These are phyloP conservation scores for Carallia pectinifolia DNA, from an alignment of 345 rosid species.

Conservation along the genomic window DNA sequence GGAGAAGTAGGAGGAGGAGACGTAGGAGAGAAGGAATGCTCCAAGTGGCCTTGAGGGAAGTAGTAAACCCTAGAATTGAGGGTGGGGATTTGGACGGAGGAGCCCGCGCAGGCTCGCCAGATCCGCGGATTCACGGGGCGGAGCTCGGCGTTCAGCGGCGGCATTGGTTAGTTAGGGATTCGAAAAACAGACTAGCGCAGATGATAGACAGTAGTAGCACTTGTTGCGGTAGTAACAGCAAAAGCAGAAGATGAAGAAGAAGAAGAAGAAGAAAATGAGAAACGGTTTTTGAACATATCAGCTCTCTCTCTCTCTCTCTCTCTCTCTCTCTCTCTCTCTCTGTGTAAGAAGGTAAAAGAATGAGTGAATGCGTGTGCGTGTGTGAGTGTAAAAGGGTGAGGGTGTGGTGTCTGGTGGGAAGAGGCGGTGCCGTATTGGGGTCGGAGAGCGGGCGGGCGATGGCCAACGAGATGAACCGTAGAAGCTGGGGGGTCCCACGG, in stretches of 20 bases:
- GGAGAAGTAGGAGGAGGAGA: slow-evolving; percentile 20
- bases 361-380: no score
- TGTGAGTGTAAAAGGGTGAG: slow-evolving; percentile 5
- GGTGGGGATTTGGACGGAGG: slow-evolving; percentile 59
- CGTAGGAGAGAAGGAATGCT: slow-evolving; percentile 45
- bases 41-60: slow-evolving; percentile 85
- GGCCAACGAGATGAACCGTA: background rate
- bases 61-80: slow-evolving; percentile 74
- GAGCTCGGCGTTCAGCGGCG: slow-evolving; percentile 1
- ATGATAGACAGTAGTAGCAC: no score
- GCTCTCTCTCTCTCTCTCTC: background rate
- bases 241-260: background rate
- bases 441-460: slow-evolving; percentile 19
- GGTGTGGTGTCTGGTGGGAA: background rate
- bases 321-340: no score
- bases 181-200: background rate
- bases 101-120: slow-evolving; percentile 91
- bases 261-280: background rate
- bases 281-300: slow-evolving; percentile 11
- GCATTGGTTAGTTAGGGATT: slow-evolving; percentile 9
- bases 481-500: no score
- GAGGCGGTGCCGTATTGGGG: slow-evolving; percentile 33
- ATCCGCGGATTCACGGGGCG: slow-evolving; percentile 54
- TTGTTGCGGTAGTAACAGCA: no score
- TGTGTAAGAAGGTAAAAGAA: no score